Base-by-base conservation (phyloP, 2,329 filamentous ascomycete species). In the Teratosphaeria nubilosa region DNA sequence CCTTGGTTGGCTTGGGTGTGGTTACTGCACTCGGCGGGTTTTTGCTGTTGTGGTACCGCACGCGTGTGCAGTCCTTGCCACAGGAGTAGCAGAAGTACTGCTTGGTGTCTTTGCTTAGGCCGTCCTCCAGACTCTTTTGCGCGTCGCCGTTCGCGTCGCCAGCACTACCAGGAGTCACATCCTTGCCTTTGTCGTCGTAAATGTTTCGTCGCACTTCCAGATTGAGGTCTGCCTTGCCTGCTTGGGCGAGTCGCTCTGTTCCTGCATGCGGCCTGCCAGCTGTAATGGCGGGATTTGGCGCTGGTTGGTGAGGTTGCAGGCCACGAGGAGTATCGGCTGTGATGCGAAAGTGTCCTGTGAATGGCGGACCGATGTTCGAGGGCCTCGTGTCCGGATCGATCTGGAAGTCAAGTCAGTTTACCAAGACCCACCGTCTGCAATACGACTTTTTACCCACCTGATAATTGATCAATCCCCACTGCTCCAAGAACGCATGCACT, bases 391-490 rank as follows among this genome's bases (percentile, higher is more conserved):
- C 92, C 31, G 92, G 90, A 75, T 99, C 94, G 69, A 99, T 92
- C 92, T 97, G 63, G 34, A 30, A 52, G 53, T 55, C 64, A 75
- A 68, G 74, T 67, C 61, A 55, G 52, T 59, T 57, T 48, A 37
- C 22, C 16, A 52, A 22, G 54, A 32, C 6, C 16, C 16, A 20
- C 41, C 41, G 34, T 13, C n/a, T 48, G 14, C 41, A 34, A 34
- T 27, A 16, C 37, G 41, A 13, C 41, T 1, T 16, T 2, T 5
- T 30, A 54, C 65, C 32, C 61, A 96, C 92, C 80, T 99, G 94
- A 71, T 99, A 99, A 76, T 99, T 99, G 73, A 99, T 96, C 69
- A 99, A 79, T 7, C 94, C 94, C 94, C 94, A 99, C 73, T 97
- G 92, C 76, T 99, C 94, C 37, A 99, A 81, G 76, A 99, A 99